A percentile compares a stretch with the other conserved stretches of the same genome.
These are phyloP conservation scores for Phlegmacium glaucopus DNA, from an alignment of 768 basidiomycete species.

Conservation along the genomic window DNA sequence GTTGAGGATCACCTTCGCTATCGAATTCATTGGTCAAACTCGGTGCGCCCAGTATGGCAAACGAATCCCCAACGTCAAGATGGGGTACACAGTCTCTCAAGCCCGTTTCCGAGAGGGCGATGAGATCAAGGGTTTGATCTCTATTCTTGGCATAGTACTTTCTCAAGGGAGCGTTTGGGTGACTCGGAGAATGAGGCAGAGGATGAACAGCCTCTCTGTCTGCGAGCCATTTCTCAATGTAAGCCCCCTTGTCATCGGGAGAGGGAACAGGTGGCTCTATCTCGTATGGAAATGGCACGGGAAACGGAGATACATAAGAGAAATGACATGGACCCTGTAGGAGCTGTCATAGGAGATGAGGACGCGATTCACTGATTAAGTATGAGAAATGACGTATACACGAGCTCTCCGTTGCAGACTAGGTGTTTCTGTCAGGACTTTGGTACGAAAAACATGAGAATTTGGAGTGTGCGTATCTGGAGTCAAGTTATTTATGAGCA, in stretches of 20 bases:
- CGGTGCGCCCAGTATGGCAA: constrained; percentile 61
- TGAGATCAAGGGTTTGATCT: constrained; percentile 53
- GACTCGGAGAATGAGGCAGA: constrained; percentile 12
- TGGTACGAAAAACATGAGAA: constrained; percentile 46
- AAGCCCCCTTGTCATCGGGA: constrained; percentile 49
- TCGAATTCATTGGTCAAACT: constrained; percentile 41
- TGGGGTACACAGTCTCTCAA: constrained; percentile 77
- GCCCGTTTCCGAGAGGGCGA: constrained; percentile 69
- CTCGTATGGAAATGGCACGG: constrained; percentile 78
- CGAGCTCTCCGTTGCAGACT: constrained; percentile 70
- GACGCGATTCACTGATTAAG: constrained; percentile 1
- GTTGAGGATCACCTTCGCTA: constrained; percentile 28
- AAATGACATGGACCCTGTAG: constrained; percentile 61
- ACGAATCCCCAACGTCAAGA: constrained; percentile 84
- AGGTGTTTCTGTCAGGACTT: constrained; percentile 48
- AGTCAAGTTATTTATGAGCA: constrained; percentile 46
- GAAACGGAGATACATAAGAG: constrained; percentile 80
- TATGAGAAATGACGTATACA: constrained; percentile 16
- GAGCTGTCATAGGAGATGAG: constrained; percentile 30
- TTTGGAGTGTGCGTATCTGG: constrained; percentile 58
- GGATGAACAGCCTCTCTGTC: constrained; percentile 55
- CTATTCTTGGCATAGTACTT: constrained; percentile 49
- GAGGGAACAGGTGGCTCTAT: constrained; percentile 52
- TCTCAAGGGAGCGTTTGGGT: constrained; percentile 33
- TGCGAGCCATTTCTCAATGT: constrained; percentile 77